These are phyloP conservation scores for Physaria fendleri DNA, from an alignment of 345 rosid species.

Conservation along the genomic window DNA sequence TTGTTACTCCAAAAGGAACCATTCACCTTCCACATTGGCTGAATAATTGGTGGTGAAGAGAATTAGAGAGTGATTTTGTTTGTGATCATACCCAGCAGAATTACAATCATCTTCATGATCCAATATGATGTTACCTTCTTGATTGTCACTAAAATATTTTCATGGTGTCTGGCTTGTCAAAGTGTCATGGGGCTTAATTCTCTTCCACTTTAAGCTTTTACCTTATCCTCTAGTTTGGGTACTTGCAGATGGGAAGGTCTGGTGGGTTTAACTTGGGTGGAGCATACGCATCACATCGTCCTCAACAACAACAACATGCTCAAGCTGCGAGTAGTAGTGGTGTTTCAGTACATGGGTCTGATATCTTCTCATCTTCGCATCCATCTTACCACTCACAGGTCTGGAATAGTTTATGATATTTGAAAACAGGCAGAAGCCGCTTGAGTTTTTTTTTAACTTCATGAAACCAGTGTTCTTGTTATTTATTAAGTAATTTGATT, in stretches of 20 bases:
- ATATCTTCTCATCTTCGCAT: conserved; percentile 75
- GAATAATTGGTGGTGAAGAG: background rate
- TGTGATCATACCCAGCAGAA: background rate
- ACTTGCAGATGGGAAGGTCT: conserved; percentile 80
- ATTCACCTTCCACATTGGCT: background rate
- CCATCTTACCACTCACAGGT: conserved; percentile 86
- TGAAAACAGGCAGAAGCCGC: background rate
- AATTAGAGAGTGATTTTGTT: conserved; percentile 2
- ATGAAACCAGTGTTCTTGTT: background rate
- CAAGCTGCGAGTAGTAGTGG: conserved; percentile 70
- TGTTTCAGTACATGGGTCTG: conserved; percentile 66
- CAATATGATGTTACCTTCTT: background rate
- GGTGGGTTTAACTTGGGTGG: conserved; percentile 78
- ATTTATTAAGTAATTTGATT: conserved; percentile 18
- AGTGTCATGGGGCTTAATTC: conserved; percentile 7
- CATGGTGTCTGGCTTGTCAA: background rate
- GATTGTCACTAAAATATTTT: background rate
- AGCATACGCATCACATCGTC: conserved; percentile 65
- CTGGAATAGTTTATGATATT: conserved; percentile 24
- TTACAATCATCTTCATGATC: background rate
- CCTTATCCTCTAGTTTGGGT: conserved; percentile 10
- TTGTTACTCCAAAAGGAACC: background rate
- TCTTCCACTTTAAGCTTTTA: background rate
- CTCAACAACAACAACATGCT: conserved; percentile 69
- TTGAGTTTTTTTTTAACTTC: background rate